Percentiles rank a stretch among this genome's conserved stretches.
phyloP scores from a whole-genome alignment of 495 filamentous ascomycete genomes.

The Hapsidospora chrysogenum region DNA sequence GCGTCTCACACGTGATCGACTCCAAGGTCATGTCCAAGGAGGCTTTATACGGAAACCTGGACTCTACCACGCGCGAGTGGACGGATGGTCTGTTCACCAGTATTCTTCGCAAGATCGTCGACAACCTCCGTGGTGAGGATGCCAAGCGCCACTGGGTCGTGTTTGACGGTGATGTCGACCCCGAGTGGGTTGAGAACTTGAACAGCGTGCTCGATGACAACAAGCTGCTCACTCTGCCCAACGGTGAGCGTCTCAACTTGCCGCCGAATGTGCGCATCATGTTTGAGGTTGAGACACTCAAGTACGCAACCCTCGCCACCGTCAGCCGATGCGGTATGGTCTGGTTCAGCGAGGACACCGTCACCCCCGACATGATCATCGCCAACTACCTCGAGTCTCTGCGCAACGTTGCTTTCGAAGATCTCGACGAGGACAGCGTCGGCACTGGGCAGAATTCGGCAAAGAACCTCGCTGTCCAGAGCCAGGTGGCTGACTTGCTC shows the following conservation, averaged over 20 bases:
- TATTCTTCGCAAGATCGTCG: constrained; percentile 93
- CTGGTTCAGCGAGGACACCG: constrained; percentile 97
- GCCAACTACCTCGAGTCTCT: constrained; percentile 76
- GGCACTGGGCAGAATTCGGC: constrained; percentile 65
- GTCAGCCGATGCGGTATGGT: constrained; percentile 99
- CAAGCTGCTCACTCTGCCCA: constrained; percentile 88
- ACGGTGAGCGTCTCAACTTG: constrained; percentile 89
- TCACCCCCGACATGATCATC: constrained; percentile 84
- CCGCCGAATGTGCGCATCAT: constrained; percentile 94
- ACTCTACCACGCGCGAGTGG: constrained; percentile 96
- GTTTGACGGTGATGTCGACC: constrained; percentile 96
- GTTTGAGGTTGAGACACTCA: constrained; percentile 98
- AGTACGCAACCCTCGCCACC: constrained; percentile 92
- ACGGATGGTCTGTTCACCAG: constrained; percentile 96
- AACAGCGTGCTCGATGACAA: constrained; percentile 99
- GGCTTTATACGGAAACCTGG: constrained; percentile 81
- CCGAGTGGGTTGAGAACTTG: constrained; percentile 98
- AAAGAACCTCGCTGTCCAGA: constrained; percentile 59
- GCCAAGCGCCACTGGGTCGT: constrained; percentile 97
- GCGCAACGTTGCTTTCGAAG: constrained; percentile 68
- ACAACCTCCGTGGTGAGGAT: constrained; percentile 95
- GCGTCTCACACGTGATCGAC: constrained; percentile 93
- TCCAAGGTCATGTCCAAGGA: constrained; percentile 99
- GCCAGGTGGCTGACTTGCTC: constrained; percentile 59
- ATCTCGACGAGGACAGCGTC: constrained; percentile 79